Base-by-base conservation (phyloP, 2,329 filamentous ascomycete genomes). In the Exophiala bonariae region DNA sequence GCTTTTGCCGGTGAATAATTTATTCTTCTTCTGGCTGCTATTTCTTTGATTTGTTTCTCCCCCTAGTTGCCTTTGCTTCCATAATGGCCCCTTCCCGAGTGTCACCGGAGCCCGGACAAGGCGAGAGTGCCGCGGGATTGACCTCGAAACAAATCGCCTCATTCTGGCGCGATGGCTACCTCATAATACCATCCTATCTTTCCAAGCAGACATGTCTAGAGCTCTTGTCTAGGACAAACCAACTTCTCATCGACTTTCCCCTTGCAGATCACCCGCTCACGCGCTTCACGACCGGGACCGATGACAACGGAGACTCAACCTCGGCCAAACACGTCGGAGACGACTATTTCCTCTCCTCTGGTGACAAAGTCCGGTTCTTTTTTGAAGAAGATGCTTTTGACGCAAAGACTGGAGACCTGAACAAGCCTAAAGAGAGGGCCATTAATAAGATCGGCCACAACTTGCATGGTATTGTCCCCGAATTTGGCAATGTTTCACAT, bases 291-390 rank as follows among this genome's bases (percentile, higher is more conserved):
- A 96, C 92, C 0, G 91, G 91, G 58, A 84, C 81, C 71, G 76
- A 83, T 60, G 71, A 78, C 63, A 14, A 49, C 19, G 66, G 64
- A 36, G 79, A 84, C n/a, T 34, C 47, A 36, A 47, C 58, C 51
- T 61, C 58, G 17, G 57, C 57, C n/a, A 61, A 66, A 38, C 92
- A 97, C 70, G 87, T 96, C 9, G 91, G 92, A 53, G 93, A 97
- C 72, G 83, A 87, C 64, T 99, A 99, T 77, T 97, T 99, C 72
- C 81, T 97, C 2, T 79, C 77, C 1, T 93, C 87, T 3, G 90
- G 89, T 52, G 88, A 97, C 75, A 92, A 96, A 71, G 76, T 97
- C 52, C 86, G 90, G 50, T 97, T 95, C 79, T 97, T 97, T 79
- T 95, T 97, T 69, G 92, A 97, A 70, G 89, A 95, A 69, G 91